Conservation (phyloP, 2,329 filamentous ascomycete species). For the Cladosporium sp. region DNA sequence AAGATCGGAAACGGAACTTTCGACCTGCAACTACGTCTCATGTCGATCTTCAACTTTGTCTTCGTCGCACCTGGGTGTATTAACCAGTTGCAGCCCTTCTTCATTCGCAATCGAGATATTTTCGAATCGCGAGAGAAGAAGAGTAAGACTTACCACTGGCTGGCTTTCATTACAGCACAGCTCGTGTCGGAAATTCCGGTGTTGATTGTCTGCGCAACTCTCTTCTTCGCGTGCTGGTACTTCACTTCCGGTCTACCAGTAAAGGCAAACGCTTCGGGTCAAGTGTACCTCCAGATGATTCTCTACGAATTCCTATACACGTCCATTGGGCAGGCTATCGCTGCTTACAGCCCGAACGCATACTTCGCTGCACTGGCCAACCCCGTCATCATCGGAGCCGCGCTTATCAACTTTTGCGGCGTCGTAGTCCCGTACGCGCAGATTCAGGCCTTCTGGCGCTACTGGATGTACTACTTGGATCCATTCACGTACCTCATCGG, state of each 20-base stretch:
- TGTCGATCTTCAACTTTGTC: constrained; percentile 30
- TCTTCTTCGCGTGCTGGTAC: constrained; percentile 28
- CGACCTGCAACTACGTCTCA: constrained; percentile 34
- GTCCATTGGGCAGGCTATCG: constrained; percentile 51
- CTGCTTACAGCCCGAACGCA: constrained; percentile 38
- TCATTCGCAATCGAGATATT: constrained; percentile 51
- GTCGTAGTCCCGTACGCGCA: constrained; percentile 30
- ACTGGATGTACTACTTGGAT: constrained; percentile 29
- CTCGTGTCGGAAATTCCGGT: constrained; percentile 66
- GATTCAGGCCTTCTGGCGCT: constrained; percentile 31
- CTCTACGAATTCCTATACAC: constrained; percentile 23
- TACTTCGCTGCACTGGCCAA: constrained; percentile 43
- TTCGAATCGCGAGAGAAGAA: constrained; percentile 57
- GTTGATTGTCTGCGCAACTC: constrained; percentile 54
- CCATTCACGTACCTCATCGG: constrained; percentile 74
- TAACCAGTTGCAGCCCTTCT: constrained; percentile 54
- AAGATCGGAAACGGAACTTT: constrained; percentile 28
- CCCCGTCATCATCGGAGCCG: constrained; percentile 26
- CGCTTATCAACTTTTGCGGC: constrained; percentile 30
- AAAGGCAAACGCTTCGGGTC: constrained; percentile 42
- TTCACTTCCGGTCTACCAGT: constrained; percentile 37
- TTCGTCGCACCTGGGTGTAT: constrained; percentile 41
- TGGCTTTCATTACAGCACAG: constrained; percentile 63
- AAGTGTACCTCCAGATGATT: constrained; percentile 38
- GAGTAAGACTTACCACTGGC: constrained; percentile 69